These are phyloP conservation scores for Chaetomium sp. DNA, from an alignment of 2,329 filamentous ascomycete species.

Conservation along the genomic window DNA sequence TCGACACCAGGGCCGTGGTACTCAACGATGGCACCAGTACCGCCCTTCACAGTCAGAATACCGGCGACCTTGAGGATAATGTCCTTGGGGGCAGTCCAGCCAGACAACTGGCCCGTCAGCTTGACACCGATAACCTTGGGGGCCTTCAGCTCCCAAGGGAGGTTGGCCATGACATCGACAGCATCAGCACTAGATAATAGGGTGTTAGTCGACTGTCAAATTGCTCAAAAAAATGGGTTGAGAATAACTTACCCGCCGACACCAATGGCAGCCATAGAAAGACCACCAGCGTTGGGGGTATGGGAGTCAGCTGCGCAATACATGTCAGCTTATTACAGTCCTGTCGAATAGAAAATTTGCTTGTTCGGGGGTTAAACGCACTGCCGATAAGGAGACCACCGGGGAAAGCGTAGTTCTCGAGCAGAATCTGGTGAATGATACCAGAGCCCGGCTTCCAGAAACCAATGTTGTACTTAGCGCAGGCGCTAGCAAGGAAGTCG, in stretches of 20 bases:
- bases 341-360: background rate
- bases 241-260: conserved; percentile 59
- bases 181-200: conserved; percentile 62
- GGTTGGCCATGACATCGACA: conserved; percentile 95
- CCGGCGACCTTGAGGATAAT: conserved; percentile 97
- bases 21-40: conserved; percentile 85
- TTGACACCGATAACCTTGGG: conserved; percentile 96
- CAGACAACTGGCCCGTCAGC: conserved; percentile 80
- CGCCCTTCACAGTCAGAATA: conserved; percentile 95
- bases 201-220: background rate
- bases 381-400: conserved; percentile 94
- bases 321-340: background rate
- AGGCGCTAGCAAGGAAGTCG: conserved; percentile 88
- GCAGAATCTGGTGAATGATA: conserved; percentile 98
- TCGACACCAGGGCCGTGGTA: conserved; percentile 70
- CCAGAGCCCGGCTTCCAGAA: conserved; percentile 99
- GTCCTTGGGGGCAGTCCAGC: conserved; percentile 93
- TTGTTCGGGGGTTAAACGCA: background rate
- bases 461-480: conserved; percentile 99
- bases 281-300: conserved; percentile 94
- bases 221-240: too few species aligned
- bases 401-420: conserved; percentile 99
- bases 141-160: conserved; percentile 97
- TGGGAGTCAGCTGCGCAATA: conserved; percentile 61
- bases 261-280: conserved; percentile 91